Evolutionary conservation across 192 early-diverging fungal genomes (phyloP).

Genomic region (Coemansia sp.): DNA sequence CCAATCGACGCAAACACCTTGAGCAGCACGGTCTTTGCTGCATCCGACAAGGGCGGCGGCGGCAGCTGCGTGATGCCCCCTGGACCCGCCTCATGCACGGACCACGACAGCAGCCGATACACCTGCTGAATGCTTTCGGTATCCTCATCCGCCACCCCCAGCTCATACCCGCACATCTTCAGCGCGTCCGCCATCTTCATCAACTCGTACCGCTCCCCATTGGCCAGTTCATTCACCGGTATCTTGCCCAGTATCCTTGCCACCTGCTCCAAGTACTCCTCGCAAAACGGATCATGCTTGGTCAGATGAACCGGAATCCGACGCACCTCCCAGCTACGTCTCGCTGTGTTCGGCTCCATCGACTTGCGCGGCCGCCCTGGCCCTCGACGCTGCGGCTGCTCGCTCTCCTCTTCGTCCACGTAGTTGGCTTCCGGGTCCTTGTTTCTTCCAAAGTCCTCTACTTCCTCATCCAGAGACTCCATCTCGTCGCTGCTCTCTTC

Average conservation of each 20-base stretch:
- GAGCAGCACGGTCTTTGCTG: constrained; percentile 22
- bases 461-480: constrained; percentile 4
- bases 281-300: constrained; percentile 38
- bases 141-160: constrained; percentile 15
- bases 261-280: constrained; percentile 17
- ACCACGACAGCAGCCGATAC: constrained; percentile 38
- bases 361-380: constrained; percentile 35
- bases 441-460: background rate
- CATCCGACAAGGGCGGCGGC: constrained; percentile 24
- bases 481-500: constrained; percentile 1
- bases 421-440: background rate
- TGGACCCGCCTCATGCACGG: constrained; percentile 28
- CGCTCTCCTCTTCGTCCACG: constrained; percentile 8
- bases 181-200: constrained; percentile 50
- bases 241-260: constrained; percentile 17
- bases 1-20: constrained; percentile 37
- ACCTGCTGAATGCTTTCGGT: constrained; percentile 23
- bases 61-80: constrained; percentile 13
- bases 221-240: constrained; percentile 6
- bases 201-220: constrained; percentile 40
- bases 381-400: constrained; percentile 15
- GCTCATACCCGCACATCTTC: constrained; percentile 48
- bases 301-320: constrained; percentile 38
- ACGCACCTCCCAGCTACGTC: constrained; percentile 19
- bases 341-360: constrained; percentile 4